Evolutionary conservation across 208 protist species (phyloP), one percentile per base, ranked within the genome.

Genomic region (Trypanosoma platydactyli): DNA sequence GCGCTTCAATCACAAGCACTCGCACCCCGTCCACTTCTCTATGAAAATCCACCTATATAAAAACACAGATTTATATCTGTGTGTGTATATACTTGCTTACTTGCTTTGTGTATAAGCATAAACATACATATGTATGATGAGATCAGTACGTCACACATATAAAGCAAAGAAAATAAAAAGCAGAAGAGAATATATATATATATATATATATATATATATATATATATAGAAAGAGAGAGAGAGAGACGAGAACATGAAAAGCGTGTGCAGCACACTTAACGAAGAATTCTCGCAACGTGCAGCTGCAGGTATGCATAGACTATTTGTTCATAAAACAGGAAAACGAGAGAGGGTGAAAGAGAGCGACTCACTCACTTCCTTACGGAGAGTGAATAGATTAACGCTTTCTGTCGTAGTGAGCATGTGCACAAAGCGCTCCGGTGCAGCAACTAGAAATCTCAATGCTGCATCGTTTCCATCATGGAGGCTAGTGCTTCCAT

Each of bases 381-480:
- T 42, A 56, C 1, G 27, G 35, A 6, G 25, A 38, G 1, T 1
- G 15, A 20, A n/a, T n/a, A n/a, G n/a, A n/a, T n/a, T n/a, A n/a
- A n/a, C n/a, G n/a, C n/a, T n/a, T n/a, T n/a, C n/a, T n/a, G n/a
- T n/a, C n/a, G n/a, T n/a, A n/a, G n/a, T n/a, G n/a, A n/a, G n/a
- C n/a, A n/a, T n/a, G n/a, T n/a, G n/a, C n/a, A n/a, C n/a, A n/a
- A n/a, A n/a, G n/a, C n/a, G n/a, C n/a, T n/a, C n/a, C n/a, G n/a
- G n/a, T n/a, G n/a, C n/a, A n/a, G n/a, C n/a, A n/a, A n/a, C n/a
- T n/a, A n/a, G n/a, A n/a, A n/a, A n/a, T n/a, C n/a, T 62, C 30
- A 57, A 5, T 73, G 60, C 51, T 83, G 76, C 84, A 93, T 88
- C 51, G 69, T 53, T 58, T 81, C 54, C 71, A 87, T 77, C 73